phyloP scores from a whole-genome alignment of 305 asterid species.

The Solanum chacoense region DNA sequence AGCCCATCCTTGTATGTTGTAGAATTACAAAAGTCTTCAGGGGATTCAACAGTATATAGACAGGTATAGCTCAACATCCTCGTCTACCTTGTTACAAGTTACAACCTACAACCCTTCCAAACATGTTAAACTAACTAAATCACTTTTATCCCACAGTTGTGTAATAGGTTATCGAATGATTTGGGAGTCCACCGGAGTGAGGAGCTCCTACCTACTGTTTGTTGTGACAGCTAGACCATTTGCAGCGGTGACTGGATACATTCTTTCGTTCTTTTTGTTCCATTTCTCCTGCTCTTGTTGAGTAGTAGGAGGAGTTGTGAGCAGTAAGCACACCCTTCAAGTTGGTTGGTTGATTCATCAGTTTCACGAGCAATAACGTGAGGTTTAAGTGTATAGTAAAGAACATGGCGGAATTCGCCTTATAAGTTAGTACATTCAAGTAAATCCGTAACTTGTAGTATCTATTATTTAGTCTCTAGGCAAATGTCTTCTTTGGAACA shows the following conservation, averaged over 20 bases:
- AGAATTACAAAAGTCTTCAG: constrained; percentile 60
- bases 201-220: constrained; percentile 28
- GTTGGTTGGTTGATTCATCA: background rate
- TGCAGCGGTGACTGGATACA: background rate
- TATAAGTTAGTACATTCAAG: background rate
- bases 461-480: background rate
- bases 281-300: background rate
- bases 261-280: background rate
- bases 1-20: constrained; percentile 70
- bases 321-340: background rate
- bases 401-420: background rate
- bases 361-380: background rate
- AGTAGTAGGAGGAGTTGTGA: background rate
- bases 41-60: constrained; percentile 62
- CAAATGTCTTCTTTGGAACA: background rate
- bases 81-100: background rate
- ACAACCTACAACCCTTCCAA: background rate
- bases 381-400: background rate
- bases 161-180: constrained; percentile 58
- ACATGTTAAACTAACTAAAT: background rate
- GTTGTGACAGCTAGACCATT: background rate
- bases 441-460: background rate
- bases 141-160: constrained; percentile 39
- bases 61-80: constrained; percentile 27
- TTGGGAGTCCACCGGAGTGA: constrained; percentile 49